Percentiles rank a stretch among this genome's conserved stretches.
phyloP scores from a whole-genome alignment of 2,329 filamentous ascomycete species.

The Dryadomyces sulphureus region DNA sequence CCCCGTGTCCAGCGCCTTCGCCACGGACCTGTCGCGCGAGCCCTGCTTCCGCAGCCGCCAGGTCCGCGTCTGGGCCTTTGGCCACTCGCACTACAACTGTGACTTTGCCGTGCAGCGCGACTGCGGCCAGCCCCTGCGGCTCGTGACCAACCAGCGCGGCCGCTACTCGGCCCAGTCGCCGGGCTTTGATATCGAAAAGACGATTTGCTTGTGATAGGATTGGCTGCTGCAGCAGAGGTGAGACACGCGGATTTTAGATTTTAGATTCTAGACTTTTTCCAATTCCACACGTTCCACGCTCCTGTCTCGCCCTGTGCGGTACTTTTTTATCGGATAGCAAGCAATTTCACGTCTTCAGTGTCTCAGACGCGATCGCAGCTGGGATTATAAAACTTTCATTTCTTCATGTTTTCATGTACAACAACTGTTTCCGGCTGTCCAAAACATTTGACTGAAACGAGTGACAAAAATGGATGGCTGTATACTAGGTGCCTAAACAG shows the following conservation, averaged over 20 bases:
- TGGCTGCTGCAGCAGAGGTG: too few relatives aligned
- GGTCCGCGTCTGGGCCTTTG: conserved; percentile 31
- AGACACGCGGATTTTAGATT: too few relatives aligned
- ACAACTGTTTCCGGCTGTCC: too few relatives aligned
- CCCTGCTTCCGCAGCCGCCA: conserved; percentile 19
- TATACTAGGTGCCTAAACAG: neutral
- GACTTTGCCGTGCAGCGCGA: conserved; percentile 16
- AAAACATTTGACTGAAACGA: too few relatives aligned
- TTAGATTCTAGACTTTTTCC: too few relatives aligned
- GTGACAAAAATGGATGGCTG: neutral
- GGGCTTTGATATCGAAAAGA: conserved; percentile 19
- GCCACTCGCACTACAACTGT: conserved; percentile 33
- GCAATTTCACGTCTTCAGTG: too few relatives aligned
- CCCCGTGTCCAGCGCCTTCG: conserved; percentile 18
- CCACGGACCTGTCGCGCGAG: conserved; percentile 22
- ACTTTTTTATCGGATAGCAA: too few relatives aligned
- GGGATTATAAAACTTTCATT: neutral
- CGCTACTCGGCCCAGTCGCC: conserved; percentile 19
- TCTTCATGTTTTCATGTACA: too few relatives aligned
- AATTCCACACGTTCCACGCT: too few relatives aligned
- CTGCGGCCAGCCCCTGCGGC: conserved; percentile 13
- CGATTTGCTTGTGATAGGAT: too few relatives aligned
- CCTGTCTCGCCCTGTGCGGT: too few relatives aligned
- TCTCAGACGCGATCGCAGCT: too few relatives aligned
- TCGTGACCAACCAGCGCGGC: conserved; percentile 14